Base-by-base conservation (phyloP, 257 asterid species). In the Ilex asprella region DNA sequence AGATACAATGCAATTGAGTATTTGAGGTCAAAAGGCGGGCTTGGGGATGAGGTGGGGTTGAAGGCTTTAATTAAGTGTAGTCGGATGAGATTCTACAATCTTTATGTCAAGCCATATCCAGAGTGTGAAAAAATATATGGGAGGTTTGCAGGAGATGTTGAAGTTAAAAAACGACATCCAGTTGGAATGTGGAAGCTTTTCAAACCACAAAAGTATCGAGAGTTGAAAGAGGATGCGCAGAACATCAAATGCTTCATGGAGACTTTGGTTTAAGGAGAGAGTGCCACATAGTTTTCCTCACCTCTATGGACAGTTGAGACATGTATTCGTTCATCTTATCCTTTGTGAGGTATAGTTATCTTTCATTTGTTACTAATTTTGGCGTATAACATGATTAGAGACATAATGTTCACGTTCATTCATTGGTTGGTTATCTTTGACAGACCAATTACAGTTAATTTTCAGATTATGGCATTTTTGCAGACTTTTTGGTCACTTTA, bases 181-280 rank as follows among this genome's bases (percentile, higher is more conserved):
- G 74, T 78, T 59, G 98, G 95, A 55, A 64, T 91, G 89, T 91
- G 98, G 98, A 91, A 82, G 79, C 92, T 86, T 62, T 88, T 91
- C 55, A 69, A 16, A 79, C 98, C 96, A 30, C 73, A 73, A 8
- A 69, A 67, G 72, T 67, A 75, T 77, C 74, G 68, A 1, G 59
- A 69, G 60, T 72, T 85, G 13, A 41, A 30, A 11, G 74, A 86
- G 49, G 96, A 86, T 74, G 76, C 73, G 47, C 62, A 63, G 77
- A 80, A 77, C 66, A 73, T 91, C 30, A 83, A 67, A 73, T 77
- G 70, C 4, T 76, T 56, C 54, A 70, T 84, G 77, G 79, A 82
- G 44, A 69, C 88, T 2, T 67, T 81, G 74, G 73, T 78, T 56
- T 70, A 70, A 79, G 13, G 8, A 35, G 5, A 35, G 7, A 35